Conservation (phyloP, 495 filamentous ascomycete species). For the Aspergillus cavernicola region DNA sequence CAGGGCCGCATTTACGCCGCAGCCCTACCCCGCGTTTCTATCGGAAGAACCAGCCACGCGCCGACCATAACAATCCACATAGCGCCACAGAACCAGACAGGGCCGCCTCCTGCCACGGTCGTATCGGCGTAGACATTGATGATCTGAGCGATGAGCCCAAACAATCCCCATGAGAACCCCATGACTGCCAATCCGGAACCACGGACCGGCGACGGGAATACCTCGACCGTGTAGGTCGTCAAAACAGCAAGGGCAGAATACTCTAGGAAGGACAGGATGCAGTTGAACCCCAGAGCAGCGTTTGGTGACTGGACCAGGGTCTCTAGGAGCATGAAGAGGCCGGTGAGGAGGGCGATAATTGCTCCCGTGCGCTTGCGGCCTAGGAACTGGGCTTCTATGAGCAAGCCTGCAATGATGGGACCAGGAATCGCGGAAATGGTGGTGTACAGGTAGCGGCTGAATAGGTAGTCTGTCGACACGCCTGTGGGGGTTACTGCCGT, state of each 20-base stretch:
- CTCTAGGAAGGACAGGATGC: slow-evolving; percentile 51
- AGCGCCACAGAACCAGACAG: slow-evolving; percentile 24
- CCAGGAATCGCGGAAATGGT: slow-evolving; percentile 51
- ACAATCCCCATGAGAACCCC: slow-evolving; percentile 34
- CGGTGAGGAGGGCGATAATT: slow-evolving; percentile 44
- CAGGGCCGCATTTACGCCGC: no score
- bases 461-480: slow-evolving; percentile 5
- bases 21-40: slow-evolving; percentile 16
- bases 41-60: slow-evolving; percentile 12
- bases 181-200: slow-evolving; percentile 53
- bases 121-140: slow-evolving; percentile 15
- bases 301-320: slow-evolving; percentile 40
- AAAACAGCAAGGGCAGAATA: slow-evolving; percentile 54
- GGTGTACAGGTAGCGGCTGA: slow-evolving; percentile 2
- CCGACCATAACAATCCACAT: slow-evolving; percentile 18
- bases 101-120: slow-evolving; percentile 4
- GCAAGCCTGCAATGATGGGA: slow-evolving; percentile 42
- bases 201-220: slow-evolving; percentile 52
- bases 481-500: slow-evolving; percentile 47
- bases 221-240: slow-evolving; percentile 54
- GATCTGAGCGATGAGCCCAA: slow-evolving; percentile 18
- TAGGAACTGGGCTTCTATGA: slow-evolving; percentile 47
- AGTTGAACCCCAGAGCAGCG: slow-evolving; percentile 44
- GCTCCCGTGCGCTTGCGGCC: slow-evolving; percentile 56
- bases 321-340: slow-evolving; percentile 50